Evolutionary conservation across 2,329 filamentous ascomycete species (phyloP), one percentile per base, ranked within the genome.

Genomic region (Daldinia sp.): DNA sequence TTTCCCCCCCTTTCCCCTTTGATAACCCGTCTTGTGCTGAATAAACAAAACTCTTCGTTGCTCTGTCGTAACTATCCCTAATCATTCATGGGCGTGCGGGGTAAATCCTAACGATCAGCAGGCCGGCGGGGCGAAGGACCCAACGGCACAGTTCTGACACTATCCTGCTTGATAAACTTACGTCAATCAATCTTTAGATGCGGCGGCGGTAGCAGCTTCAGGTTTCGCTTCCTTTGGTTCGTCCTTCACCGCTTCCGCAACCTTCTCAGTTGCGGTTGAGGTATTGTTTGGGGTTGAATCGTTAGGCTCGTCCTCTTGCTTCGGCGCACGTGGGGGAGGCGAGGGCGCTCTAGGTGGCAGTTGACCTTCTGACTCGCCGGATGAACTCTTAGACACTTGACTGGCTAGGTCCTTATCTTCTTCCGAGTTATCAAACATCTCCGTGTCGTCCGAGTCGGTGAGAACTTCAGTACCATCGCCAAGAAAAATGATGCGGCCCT

Each of bases 391-490:
- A 75, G 87, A 86, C 64, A 95, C 91, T 80, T 96, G 93, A 77
- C 90, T 94, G 68, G 87, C 89, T 67, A 94, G 84, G 75, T 97
- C 93, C 77, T 92, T 92, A 74, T 96, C 92, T 74, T 96, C 92
- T 76, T 93, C 90, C 72, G 81, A 78, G 74, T 93, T 90, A 77
- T 97, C 93, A 79, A 97, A 96, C 89, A 97, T 94, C 73, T 97
- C 93, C 68, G 91, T 88, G 75, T 97, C 93, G 78, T 93, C 89
- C 76, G 91, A 91, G 78, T 95, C 93, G 71, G 92, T 93, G 74
- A 94, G 83, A 76, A 96, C 88, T 82, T 97, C 94, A 74, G 93
- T 96, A 73, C 94, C 95, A 82, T 98, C 94, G 70, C 94, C 94
- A 71, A 99, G 87, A 76, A 97, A 89, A 78, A 98, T 98, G 77